phyloP scores from a whole-genome alignment of 2,329 filamentous ascomycete species.

The Fusarium veterinarium region DNA sequence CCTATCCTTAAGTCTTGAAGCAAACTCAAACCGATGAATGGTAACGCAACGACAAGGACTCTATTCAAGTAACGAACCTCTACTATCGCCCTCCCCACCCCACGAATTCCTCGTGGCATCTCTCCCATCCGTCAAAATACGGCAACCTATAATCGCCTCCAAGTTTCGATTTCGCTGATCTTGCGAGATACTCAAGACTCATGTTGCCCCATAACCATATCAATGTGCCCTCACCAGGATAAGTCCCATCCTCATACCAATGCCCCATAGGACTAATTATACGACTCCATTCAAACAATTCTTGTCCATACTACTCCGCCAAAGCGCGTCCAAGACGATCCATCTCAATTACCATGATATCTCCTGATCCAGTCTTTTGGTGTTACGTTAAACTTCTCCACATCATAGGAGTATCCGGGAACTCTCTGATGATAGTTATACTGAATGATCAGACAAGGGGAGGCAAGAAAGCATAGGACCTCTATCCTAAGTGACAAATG shows the following conservation, averaged over 20 bases:
- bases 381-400: background rate
- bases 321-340: constrained; percentile 6
- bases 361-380: background rate
- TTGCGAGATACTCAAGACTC: constrained; percentile 10
- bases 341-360: constrained; percentile 4
- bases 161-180: background rate
- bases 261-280: background rate
- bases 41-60: too few relatives aligned
- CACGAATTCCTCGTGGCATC: background rate
- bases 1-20: too few relatives aligned
- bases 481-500: too few relatives aligned
- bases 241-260: background rate
- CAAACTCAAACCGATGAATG: too few relatives aligned
- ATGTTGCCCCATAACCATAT: constrained; percentile 12
- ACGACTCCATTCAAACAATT: constrained; percentile 7
- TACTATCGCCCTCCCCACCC: background rate
- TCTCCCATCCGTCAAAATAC: constrained; percentile 17
- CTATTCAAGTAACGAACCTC: too few relatives aligned
- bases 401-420: background rate
- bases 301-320: background rate
- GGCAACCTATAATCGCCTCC: background rate
- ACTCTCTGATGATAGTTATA: background rate
- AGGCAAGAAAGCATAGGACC: too few relatives aligned
- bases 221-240: background rate
- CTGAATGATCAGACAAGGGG: too few relatives aligned